Evolutionary conservation across 2,329 filamentous ascomycete genomes (phyloP), one percentile per base, ranked within the genome.

Genomic region (Tricladium varicosporioides): DNA sequence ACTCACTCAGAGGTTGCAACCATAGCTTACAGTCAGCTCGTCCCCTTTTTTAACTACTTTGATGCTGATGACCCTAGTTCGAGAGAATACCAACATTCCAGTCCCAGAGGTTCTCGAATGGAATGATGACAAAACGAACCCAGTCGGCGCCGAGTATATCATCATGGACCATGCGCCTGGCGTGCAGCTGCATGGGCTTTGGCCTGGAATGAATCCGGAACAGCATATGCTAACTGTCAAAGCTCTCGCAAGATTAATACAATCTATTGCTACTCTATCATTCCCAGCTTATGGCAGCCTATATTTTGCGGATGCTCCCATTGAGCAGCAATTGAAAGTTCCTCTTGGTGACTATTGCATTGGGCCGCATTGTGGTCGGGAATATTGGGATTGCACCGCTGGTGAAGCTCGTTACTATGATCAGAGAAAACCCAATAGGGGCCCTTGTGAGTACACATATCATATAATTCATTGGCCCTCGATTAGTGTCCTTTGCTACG

Each of bases 1-100:
- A 77, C 73, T 5, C 68, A 65, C 54, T 77, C 75, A 19, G 74
- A 78, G 64, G 74, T 78, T 60, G 76, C 77, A 27, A 78, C 75
- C 1, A 73, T 78, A 48, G 63, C 64, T 48, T 78, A 74, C 58
- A 46, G 74, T 77, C 67, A 63, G 40, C 31, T 48, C 14, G 15
- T 14, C 15, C 16, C 18, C 70, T 59, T n/a, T 55, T 33, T 13
- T 13, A 40, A 10, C 10, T 10, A 14, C 15, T 1, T 36, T 43
- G 33, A 7, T 72, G 74, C 56, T 69, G 71, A 68, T 32, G 56
- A 11, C 47, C 22, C 46, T 33, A 64, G 60, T 64, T 42, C 51
- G 53, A 45, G 27, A 45, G 0, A 66, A 73, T 27, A 76, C 74
- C 8, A 67, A 56, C 8, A 69, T 78, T 36, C 75, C 75, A 31